Evolutionary conservation across 2,329 filamentous ascomycete species (phyloP).

Genomic region (Botrytis elliptica): DNA sequence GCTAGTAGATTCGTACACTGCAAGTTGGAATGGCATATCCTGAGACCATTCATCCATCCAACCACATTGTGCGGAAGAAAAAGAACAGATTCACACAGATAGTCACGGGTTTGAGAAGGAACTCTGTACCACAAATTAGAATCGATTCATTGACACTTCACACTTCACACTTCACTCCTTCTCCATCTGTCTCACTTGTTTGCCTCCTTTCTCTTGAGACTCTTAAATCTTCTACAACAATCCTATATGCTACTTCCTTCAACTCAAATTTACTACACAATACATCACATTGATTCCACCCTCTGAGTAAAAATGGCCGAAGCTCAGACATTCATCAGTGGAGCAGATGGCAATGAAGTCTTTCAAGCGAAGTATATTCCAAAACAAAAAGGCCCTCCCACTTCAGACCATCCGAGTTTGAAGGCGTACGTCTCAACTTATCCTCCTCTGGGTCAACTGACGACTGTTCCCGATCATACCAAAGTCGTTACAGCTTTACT

Average conservation of each 20-base stretch:
- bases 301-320: neutral
- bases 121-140: neutral
- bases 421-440: constrained; percentile 56
- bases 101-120: neutral
- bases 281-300: constrained; percentile 17
- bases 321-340: constrained; percentile 30
- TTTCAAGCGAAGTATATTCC: constrained; percentile 39
- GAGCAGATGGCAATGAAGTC: constrained; percentile 37
- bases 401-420: constrained; percentile 47
- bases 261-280: neutral
- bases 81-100: neutral
- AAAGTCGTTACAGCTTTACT: constrained; percentile 64
- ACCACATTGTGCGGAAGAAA: neutral
- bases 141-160: neutral
- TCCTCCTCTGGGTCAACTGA: constrained; percentile 75
- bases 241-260: constrained; percentile 14
- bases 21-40: neutral
- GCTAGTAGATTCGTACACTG: neutral
- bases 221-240: neutral
- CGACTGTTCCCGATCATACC: constrained; percentile 49
- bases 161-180: neutral
- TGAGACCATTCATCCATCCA: neutral
- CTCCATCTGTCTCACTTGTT: neutral
- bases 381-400: constrained; percentile 34
- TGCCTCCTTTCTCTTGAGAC: neutral